Base-by-base conservation (phyloP, 352 stramenopile genomes). In the Phytophthora niederhauseri region DNA sequence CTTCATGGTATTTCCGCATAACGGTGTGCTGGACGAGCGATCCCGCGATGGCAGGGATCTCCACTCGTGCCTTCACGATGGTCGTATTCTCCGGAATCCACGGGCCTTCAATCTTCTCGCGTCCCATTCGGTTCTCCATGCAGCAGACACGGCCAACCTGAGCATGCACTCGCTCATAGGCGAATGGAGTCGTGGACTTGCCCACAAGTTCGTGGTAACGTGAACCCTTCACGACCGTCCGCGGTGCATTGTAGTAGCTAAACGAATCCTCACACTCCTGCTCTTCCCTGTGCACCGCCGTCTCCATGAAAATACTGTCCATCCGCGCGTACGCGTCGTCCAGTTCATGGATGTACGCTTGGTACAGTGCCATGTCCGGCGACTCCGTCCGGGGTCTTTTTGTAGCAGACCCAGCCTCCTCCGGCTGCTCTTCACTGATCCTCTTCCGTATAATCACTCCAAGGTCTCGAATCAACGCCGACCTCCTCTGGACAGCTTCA, bases 1-100 rank as follows among this genome's bases (percentile, higher is more conserved):
- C 36, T 30, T 90, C 80, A 6, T 72, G 64, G 50, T 85, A 91
- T 53, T 65, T 59, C 1, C 71, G 69, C 61, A 74, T 76, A 41
- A 90, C 71, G 45, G 22, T 45, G 26, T 75, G 60, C 11, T 72
- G 41, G 6, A 69, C 48, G 5, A 74, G 11, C 1, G 22, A 69
- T 6, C 24, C 9, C 0, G 46, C 34, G 22, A 68, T 31, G 0
- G 26, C 48, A 11, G 45, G 28, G 1, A 9, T 4, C 17, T 52
- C 28, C 17, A 68, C 43, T 8, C 56, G 62, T 11, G 48, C 66
- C 45, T 79, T 84, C 46, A 49, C 58, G 1, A 77, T 66, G 20
- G 66, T 72, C 11, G 73, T 81, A 58, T 74, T 56, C 9, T 67
- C 52, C 36, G 65, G 66, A 17, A 70, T 3, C 54, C 55, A 70